Evolutionary conservation across 345 rosid genomes (phyloP).

Genomic region (Eucalyptus marginata): DNA sequence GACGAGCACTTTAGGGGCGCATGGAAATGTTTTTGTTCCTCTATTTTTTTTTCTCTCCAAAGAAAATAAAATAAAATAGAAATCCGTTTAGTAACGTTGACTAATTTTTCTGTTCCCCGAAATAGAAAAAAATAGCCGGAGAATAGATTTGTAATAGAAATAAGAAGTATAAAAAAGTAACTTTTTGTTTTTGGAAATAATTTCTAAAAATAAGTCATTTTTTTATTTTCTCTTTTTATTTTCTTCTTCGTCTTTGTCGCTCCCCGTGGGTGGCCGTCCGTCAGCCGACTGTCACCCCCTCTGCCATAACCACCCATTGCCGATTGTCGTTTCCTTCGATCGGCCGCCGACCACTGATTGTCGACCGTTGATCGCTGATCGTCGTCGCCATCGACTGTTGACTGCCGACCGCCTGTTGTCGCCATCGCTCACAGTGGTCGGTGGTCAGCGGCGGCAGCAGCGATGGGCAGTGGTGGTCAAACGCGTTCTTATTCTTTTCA

Average conservation of each 20-base stretch:
- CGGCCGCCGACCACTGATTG: rapidly evolving
- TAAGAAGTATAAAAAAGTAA: no score
- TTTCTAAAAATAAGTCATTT: no score
- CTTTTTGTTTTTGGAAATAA: rapidly evolving
- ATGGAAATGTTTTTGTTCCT: no score
- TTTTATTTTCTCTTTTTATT: no score
- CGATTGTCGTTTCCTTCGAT: rapidly evolving
- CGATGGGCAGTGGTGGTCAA: no score
- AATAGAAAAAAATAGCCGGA: no score
- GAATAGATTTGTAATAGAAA: rapidly evolving
- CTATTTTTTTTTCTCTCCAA: no score
- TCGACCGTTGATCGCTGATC: rapidly evolving
- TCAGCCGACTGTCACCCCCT: no score
- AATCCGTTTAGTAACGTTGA: no score
- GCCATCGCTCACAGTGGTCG: rapidly evolving
- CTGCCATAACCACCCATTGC: rapidly evolving
- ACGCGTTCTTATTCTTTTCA: no score
- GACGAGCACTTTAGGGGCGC: neutral
- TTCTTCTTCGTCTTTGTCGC: no score
- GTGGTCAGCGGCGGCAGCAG: rapidly evolving
- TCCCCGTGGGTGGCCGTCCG: rapidly evolving
- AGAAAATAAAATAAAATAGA: rapidly evolving
- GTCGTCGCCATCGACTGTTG: rapidly evolving
- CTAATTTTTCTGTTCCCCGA: rapidly evolving
- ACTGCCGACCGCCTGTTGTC: rapidly evolving